Percentiles rank a stretch among this genome's conserved stretches.
phyloP scores from a whole-genome alignment of 768 basidiomycete species.

The Podaxis mareebaensis region DNA sequence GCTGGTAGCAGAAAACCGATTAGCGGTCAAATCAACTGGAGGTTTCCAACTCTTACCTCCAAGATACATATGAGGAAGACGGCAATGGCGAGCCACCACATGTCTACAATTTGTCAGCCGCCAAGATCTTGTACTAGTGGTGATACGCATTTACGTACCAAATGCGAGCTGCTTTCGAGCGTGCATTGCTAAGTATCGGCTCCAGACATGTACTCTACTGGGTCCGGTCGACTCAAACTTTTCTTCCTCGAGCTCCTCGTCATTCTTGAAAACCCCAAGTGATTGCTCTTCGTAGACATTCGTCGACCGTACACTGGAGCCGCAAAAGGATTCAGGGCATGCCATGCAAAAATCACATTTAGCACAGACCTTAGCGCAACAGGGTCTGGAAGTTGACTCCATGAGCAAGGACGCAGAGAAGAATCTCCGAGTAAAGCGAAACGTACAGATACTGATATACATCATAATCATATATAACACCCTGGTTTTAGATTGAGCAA shows the following conservation, averaged over 20 bases:
- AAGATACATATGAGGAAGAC: conserved; percentile 91
- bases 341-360: background rate
- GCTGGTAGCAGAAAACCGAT: conserved; percentile 36
- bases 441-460: conserved; percentile 83
- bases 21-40: background rate
- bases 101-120: conserved; percentile 53
- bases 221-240: conserved; percentile 44
- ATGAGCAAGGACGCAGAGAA: conserved; percentile 2
- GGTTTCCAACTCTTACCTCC: conserved; percentile 55
- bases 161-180: conserved; percentile 89
- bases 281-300: conserved; percentile 95
- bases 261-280: conserved; percentile 72
- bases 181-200: conserved; percentile 78
- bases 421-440: conserved; percentile 10
- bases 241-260: conserved; percentile 50
- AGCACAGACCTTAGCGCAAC: conserved; percentile 71
- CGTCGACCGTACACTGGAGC: conserved; percentile 78
- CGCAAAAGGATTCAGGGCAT: background rate
- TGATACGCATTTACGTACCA: conserved; percentile 44
- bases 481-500: conserved; percentile 36
- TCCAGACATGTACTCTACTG: conserved; percentile 62
- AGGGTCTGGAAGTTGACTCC: conserved; percentile 47
- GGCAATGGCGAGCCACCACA: conserved; percentile 93
- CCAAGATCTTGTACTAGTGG: background rate
- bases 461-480: conserved; percentile 93